phyloP scores from a whole-genome alignment of 257 asterid species.

The Ehretia macrophylla region DNA sequence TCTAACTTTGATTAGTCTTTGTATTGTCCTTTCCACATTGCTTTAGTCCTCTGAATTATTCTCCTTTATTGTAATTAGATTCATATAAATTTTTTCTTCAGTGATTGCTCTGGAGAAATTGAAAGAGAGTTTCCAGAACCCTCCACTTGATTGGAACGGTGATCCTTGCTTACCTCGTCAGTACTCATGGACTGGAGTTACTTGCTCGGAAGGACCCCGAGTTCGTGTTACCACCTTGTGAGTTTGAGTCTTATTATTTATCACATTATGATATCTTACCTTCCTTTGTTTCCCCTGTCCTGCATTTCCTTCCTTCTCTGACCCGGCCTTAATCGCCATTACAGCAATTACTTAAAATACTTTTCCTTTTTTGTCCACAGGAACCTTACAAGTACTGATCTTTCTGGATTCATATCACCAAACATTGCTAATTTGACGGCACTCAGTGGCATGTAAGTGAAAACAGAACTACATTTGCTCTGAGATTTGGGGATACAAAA shows the following conservation, averaged over 20 bases:
- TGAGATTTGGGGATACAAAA: background rate
- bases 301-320: too few species aligned
- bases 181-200: constrained; percentile 87
- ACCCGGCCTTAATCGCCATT: too few species aligned
- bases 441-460: constrained; percentile 64
- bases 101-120: constrained; percentile 65
- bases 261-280: background rate
- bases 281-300: too few species aligned
- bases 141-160: constrained; percentile 90
- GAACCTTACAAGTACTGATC: constrained; percentile 71
- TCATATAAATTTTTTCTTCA: constrained; percentile 19
- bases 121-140: constrained; percentile 55
- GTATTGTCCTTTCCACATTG: background rate
- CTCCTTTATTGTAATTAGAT: too few species aligned
- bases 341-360: background rate
- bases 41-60: too few species aligned
- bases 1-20: constrained; percentile 9
- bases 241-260: constrained; percentile 32
- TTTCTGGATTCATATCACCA: constrained; percentile 71
- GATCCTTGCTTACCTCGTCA: constrained; percentile 88
- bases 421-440: constrained; percentile 68
- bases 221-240: constrained; percentile 69
- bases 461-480: constrained; percentile 4
- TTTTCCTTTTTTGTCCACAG: constrained; percentile 31
- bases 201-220: constrained; percentile 63